Base-by-base conservation (phyloP, 192 early-diverging fungal genomes). In the Lobosporangium transversale region DNA sequence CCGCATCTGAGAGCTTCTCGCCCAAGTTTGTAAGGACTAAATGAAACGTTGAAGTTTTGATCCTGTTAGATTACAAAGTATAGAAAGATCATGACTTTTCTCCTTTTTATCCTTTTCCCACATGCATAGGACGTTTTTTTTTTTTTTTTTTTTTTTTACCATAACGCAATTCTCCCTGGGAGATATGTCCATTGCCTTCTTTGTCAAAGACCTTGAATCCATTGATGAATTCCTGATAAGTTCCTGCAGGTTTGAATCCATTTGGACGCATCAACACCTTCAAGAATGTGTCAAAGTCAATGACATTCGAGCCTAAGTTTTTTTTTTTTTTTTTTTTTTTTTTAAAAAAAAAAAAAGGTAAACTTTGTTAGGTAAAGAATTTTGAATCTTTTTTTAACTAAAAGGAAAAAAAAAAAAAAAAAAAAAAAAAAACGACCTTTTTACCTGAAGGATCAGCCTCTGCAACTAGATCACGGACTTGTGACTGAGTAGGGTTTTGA, bases 141-240 rank as follows among this genome's bases (percentile, higher is more conserved):
- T 14, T 55, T 35, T 32, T 66, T 47, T 31, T 20, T 26, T 23
- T 33, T 55, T 14, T 68, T 59, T 63, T 69, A 89, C 87, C 87
- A 82, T 92, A 93, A 44, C 91, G 90, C 20, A 94, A 84, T 74
- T 94, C 93, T 49, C 87, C 89, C 18, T 83, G 87, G 40, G 90
- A 84, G 53, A 94, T 94, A 55, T 83, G 92, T 12, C 92, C 92
- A 60, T 86, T 86, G 62, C 86, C 83, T 26, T 94, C 89, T 81
- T 91, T 92, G 82, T 94, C 93, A 86, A 94, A 93, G 27, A 94
- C 92, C 78, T 93, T 90, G 87, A 94, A 94, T 2, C 91, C 93
- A 54, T 93, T 89, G 47, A 91, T 86, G 66, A 93, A 92, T 79
- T 93, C 93, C 55, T 93, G 84, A 54, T 87, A 87, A 40, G 90